phyloP scores from a whole-genome alignment of 441 rosid species.

The Pelargonium cotyledonis region DNA sequence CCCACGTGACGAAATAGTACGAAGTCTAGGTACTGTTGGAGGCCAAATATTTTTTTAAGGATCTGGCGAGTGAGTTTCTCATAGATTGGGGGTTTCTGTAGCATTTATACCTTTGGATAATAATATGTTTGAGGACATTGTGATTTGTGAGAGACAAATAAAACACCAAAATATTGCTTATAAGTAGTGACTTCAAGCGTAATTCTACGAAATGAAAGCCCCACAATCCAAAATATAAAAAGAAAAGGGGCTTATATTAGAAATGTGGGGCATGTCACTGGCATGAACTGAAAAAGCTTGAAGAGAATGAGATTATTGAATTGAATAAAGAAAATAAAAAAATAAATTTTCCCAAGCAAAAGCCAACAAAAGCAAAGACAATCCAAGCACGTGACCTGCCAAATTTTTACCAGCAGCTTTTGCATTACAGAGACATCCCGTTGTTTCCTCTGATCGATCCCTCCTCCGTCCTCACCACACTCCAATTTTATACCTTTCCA shows the following conservation, averaged over 20 bases:
- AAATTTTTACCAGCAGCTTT: background rate
- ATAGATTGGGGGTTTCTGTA: too few species aligned
- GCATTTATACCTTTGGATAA: too few species aligned
- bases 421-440: background rate
- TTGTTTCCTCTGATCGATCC: background rate
- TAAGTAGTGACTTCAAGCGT: too few species aligned
- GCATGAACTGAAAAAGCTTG: background rate
- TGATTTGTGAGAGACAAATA: too few species aligned
- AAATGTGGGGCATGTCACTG: background rate
- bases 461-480: background rate
- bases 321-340: background rate
- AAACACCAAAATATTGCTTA: too few species aligned
- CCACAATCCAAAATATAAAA: too few species aligned
- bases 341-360: background rate
- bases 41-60: too few species aligned
- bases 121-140: too few species aligned
- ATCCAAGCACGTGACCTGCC: background rate
- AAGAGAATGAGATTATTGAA: background rate
- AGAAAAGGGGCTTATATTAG: background rate
- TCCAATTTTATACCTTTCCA: background rate
- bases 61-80: too few species aligned
- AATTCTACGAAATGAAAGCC: too few species aligned
- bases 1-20: too few species aligned
- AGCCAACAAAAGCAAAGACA: background rate
- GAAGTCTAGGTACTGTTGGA: too few species aligned